These are phyloP conservation scores for Chlorociboria aeruginascens DNA, from an alignment of 495 filamentous ascomycete genomes.

Conservation along the genomic window DNA sequence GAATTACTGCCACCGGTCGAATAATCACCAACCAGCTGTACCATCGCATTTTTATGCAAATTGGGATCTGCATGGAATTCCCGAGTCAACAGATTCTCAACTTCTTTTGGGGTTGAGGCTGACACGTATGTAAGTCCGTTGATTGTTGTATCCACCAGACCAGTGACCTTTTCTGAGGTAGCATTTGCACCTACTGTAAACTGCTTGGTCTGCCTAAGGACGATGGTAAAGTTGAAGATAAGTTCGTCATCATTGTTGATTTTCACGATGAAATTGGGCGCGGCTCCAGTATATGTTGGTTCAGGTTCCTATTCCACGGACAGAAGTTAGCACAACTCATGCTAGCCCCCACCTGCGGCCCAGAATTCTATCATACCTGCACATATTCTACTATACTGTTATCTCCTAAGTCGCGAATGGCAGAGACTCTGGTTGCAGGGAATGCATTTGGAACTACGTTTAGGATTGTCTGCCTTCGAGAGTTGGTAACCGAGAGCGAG, in stretches of 20 bases:
- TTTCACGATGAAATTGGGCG: constrained; percentile 73
- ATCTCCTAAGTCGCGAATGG: constrained; percentile 64
- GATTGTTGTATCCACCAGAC: constrained; percentile 56
- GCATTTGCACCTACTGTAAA: constrained; percentile 36
- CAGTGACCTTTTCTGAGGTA: constrained; percentile 33
- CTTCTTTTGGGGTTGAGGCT: constrained; percentile 69
- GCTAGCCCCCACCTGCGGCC: background rate
- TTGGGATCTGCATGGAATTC: constrained; percentile 98
- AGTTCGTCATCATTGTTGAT: constrained; percentile 85
- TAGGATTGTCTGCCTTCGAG: constrained; percentile 58
- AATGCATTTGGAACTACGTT: constrained; percentile 80
- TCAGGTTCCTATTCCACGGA: constrained; percentile 63
- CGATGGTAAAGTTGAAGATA: constrained; percentile 81
- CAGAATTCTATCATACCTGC: constrained; percentile 46
- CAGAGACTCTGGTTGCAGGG: constrained; percentile 69
- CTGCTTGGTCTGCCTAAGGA: constrained; percentile 57
- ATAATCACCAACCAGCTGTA: constrained; percentile 82
- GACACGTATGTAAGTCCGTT: constrained; percentile 89
- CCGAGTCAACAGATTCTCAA: constrained; percentile 85
- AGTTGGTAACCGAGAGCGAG: constrained; percentile 65
- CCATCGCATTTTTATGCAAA: constrained; percentile 92
- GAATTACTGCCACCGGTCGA: constrained; percentile 67
- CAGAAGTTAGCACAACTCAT: background rate
- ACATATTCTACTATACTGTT: constrained; percentile 75
- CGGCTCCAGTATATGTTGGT: constrained; percentile 33